Percentiles rank a stretch among this genome's conserved stretches.
Evolutionary conservation across 257 asterid genomes (phyloP).

Genomic region (Catharanthus roseus): DNA sequence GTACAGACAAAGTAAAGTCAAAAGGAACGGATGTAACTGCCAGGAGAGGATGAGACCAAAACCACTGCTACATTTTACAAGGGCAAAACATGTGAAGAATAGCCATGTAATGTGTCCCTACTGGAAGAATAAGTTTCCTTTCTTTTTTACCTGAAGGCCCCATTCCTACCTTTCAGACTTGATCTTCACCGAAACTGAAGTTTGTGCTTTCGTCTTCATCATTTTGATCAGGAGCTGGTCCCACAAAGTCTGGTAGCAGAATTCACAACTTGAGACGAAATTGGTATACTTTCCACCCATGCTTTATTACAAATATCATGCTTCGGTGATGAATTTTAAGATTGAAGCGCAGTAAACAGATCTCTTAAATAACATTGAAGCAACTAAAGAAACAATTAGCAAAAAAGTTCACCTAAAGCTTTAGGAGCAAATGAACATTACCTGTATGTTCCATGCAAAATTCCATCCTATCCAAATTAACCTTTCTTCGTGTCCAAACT

Average conservation of each 20-base stretch:
- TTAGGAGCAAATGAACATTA: background rate
- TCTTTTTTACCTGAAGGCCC: background rate
- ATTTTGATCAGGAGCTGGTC: background rate
- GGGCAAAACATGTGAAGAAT: background rate
- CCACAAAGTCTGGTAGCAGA: background rate
- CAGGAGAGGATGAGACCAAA: background rate
- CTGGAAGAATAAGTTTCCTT: background rate
- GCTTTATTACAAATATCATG: too few relatives aligned
- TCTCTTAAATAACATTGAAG: background rate
- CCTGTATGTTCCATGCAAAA: background rate
- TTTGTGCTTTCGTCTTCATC: background rate
- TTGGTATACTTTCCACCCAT: background rate
- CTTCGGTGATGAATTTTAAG: too few relatives aligned
- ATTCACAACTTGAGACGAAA: background rate
- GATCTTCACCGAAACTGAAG: background rate
- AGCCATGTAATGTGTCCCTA: background rate
- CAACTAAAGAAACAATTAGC: background rate
- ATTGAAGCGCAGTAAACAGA: background rate
- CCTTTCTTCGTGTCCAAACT: too few relatives aligned
- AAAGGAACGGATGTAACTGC: background rate
- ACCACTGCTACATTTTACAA: background rate
- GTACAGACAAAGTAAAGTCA: too few relatives aligned
- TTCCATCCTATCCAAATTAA: background rate
- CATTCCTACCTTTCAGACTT: background rate
- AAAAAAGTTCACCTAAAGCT: background rate